Evolutionary conservation across 2,329 filamentous ascomycete genomes (phyloP), one percentile per base, ranked within the genome.

Genomic region (Fusarium papillatum): DNA sequence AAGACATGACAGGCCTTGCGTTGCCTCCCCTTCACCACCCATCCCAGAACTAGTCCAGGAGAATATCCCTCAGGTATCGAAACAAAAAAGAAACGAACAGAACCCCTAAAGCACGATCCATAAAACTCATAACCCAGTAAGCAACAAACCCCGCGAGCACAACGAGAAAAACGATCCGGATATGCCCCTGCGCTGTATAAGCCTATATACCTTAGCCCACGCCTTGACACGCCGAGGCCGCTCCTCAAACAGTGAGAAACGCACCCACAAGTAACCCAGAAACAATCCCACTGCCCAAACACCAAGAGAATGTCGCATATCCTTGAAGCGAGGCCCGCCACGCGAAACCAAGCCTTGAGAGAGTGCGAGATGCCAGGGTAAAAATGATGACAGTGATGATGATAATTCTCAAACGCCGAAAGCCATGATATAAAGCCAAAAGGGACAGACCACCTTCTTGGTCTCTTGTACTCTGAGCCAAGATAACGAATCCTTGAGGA

Each of bases 151-250:
- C 53, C 73, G 48, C 70, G 55, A 73, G 67, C 73, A 70, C 69
- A 73, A 69, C 64, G 66, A 70, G 72, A 67, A 75, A 71, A 66
- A 29, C 36, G 53, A 64, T 62, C 70, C 70, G 48, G 71, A 76
- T 70, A 80, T 77, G 71, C 76, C 75, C 73, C 71, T 72, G 70
- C 75, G 64, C 71, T 78, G 71, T 79, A 80, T 76, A 68, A 79
- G 66, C 71, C 66, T 69, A 68, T 76, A 68, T 69, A 73, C 57
- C 67, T 38, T 57, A 68, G 55, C 70, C 75, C 77, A 75, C 68
- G 71, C 73, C 76, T 65, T 64, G 71, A 68, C 73, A 67, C 76
- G 64, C 71, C 65, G 29, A 68, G 55, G 67, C 55, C 70, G 70
- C 70, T 66, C 71, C 71, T 60, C 62, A 60, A 60, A 60, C 59